Conservation (phyloP, 305 asterid genomes). For the Withania somnifera region DNA sequence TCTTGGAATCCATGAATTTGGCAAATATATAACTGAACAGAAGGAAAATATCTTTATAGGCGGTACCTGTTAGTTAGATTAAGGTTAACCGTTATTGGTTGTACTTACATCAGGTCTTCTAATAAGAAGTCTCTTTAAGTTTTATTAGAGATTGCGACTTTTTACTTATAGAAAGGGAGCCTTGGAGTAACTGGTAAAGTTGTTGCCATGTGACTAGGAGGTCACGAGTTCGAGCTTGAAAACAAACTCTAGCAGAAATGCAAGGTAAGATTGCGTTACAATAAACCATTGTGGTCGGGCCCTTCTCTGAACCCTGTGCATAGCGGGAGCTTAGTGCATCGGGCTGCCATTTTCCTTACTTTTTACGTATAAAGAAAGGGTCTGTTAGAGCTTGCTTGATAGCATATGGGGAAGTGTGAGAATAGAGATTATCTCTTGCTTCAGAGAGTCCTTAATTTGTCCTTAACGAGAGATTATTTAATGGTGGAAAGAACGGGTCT, state of each 20-base stretch:
- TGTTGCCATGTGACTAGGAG: too few relatives aligned
- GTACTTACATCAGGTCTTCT: neutral
- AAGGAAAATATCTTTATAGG: neutral
- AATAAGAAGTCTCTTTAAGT: neutral
- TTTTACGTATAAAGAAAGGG: neutral
- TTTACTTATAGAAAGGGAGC: too few relatives aligned
- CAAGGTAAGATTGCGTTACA: too few relatives aligned
- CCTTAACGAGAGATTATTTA: neutral
- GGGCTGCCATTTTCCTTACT: too few relatives aligned
- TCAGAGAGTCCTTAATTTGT: neutral
- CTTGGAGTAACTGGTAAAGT: too few relatives aligned
- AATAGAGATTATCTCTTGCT: neutral
- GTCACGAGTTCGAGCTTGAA: too few relatives aligned
- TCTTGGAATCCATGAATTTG: neutral
- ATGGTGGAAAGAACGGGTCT: neutral
- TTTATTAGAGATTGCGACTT: neutral
- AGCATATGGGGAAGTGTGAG: neutral
- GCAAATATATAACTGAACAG: neutral
- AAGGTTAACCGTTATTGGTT: neutral
- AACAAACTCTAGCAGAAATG: too few relatives aligned
- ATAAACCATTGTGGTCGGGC: too few relatives aligned
- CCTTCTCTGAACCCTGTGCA: too few relatives aligned
- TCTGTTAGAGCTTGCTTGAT: neutral
- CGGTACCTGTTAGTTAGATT: neutral
- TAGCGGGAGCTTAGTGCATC: too few relatives aligned